Percentiles rank a stretch among this genome's conserved stretches.
Conservation (phyloP, 192 early-diverging fungal species). For the Umbelopsis isabellina region DNA sequence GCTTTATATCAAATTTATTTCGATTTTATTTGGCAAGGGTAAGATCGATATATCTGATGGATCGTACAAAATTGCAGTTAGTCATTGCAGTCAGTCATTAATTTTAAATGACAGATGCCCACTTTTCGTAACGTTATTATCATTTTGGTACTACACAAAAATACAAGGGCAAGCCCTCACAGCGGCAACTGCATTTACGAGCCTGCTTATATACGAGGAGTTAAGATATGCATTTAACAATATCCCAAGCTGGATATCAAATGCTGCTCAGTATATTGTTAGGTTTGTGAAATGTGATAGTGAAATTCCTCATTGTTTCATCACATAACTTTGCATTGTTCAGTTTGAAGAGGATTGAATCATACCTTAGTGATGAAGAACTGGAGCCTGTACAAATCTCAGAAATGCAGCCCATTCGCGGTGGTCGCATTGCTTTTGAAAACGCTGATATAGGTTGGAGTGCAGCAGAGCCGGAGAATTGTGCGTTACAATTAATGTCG, state of each 20-base stretch:
- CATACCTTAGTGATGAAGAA: constrained; percentile 50
- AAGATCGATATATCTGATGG: constrained; percentile 7
- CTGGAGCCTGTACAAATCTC: constrained; percentile 35
- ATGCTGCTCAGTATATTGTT: constrained; percentile 74
- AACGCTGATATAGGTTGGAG: constrained; percentile 62
- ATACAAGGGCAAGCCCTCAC: constrained; percentile 55
- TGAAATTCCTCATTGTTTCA: neutral
- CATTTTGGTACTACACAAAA: constrained; percentile 40
- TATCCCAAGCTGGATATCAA: constrained; percentile 77
- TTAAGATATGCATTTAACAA: constrained; percentile 83
- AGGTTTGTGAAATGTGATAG: constrained; percentile 13
- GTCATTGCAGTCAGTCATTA: constrained; percentile 37
- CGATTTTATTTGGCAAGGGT: constrained; percentile 42
- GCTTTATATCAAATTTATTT: constrained; percentile 19
- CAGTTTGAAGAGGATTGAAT: constrained; percentile 50
- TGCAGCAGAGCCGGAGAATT: constrained; percentile 58
- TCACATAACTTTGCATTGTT: neutral
- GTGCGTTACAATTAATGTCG: constrained; percentile 77
- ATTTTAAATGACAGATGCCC: constrained; percentile 34
- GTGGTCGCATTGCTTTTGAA: constrained; percentile 42
- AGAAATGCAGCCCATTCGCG: neutral
- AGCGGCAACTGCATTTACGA: constrained; percentile 78
- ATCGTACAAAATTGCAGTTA: neutral
- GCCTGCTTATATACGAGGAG: constrained; percentile 86
- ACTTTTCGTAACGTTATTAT: constrained; percentile 37